phyloP scores from a whole-genome alignment of 345 rosid genomes.

The Aegle marmelos region DNA sequence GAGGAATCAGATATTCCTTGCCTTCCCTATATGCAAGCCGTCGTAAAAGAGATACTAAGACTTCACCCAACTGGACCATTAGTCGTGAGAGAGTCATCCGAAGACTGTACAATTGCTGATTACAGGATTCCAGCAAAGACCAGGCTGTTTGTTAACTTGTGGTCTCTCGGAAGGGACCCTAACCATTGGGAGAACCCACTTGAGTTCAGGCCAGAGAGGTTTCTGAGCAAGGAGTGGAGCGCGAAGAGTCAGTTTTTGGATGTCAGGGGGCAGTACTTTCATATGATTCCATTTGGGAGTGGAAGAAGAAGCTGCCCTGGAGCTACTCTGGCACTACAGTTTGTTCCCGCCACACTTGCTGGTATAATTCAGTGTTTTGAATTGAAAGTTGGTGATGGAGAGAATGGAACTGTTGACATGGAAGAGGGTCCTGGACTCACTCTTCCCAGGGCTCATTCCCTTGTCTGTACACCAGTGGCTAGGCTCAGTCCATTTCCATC shows the following conservation, averaged over 20 bases:
- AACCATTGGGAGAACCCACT: constrained; percentile 51
- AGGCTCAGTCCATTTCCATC: constrained; percentile 37
- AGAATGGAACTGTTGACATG: constrained; percentile 45
- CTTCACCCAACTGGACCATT: constrained; percentile 71
- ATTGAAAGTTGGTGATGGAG: constrained; percentile 24
- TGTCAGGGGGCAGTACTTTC: constrained; percentile 39
- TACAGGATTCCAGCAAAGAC: constrained; percentile 49
- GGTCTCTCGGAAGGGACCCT: constrained; percentile 53
- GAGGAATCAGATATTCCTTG: constrained; percentile 55
- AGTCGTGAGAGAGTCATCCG: constrained; percentile 41
- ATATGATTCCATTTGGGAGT: constrained; percentile 45
- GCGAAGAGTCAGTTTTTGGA: constrained; percentile 33
- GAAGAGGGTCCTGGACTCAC: constrained; percentile 53
- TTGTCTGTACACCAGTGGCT: constrained; percentile 48
- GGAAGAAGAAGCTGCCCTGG: constrained; percentile 59
- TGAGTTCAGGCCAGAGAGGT: constrained; percentile 63
- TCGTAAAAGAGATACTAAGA: constrained; percentile 62
- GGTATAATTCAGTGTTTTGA: constrained; percentile 29
- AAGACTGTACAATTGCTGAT: constrained; percentile 40
- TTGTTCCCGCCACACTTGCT: constrained; percentile 23
- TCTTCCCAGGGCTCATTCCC: constrained; percentile 48
- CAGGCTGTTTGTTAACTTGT: constrained; percentile 51
- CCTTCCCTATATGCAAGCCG: constrained; percentile 60
- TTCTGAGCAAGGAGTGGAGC: constrained; percentile 34
- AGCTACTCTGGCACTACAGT: constrained; percentile 20